Evolutionary conservation across 192 early-diverging fungal genomes (phyloP).

Genomic region (Piromyces sp.): DNA sequence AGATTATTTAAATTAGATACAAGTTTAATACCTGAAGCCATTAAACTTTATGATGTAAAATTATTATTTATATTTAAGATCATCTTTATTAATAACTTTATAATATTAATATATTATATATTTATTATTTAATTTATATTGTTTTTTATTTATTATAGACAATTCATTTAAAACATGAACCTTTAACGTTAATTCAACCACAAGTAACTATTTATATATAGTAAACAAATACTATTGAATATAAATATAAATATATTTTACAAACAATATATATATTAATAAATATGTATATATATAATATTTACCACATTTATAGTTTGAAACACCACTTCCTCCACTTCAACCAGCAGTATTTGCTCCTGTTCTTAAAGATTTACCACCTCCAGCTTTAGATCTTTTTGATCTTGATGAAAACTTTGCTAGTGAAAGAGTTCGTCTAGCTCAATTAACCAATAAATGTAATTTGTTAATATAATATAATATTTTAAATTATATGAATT

Average conservation of each 20-base stretch:
- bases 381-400: constrained; percentile 39
- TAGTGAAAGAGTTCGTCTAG: constrained; percentile 22
- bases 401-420: constrained; percentile 48
- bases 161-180: constrained; percentile 29
- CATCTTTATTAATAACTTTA: too few species aligned
- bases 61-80: neutral
- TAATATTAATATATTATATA: constrained; percentile 3
- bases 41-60: constrained; percentile 25
- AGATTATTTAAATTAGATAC: constrained; percentile 37
- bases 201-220: constrained; percentile 21
- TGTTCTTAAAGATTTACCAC: constrained; percentile 27
- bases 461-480: constrained; percentile 1
- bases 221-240: too few species aligned
- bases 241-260: too few species aligned
- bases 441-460: constrained; percentile 45
- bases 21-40: constrained; percentile 21
- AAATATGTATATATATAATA: too few species aligned
- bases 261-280: too few species aligned
- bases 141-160: constrained; percentile 4
- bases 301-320: too few species aligned
- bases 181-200: constrained; percentile 39
- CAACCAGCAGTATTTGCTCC: constrained; percentile 44
- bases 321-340: constrained; percentile 43
- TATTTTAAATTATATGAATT: too few species aligned
- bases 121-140: constrained; percentile 4